Evolutionary conservation across 139 green algal genomes (phyloP), one percentile per base, ranked within the genome.

Genomic region (Volvox reticuliferus): DNA sequence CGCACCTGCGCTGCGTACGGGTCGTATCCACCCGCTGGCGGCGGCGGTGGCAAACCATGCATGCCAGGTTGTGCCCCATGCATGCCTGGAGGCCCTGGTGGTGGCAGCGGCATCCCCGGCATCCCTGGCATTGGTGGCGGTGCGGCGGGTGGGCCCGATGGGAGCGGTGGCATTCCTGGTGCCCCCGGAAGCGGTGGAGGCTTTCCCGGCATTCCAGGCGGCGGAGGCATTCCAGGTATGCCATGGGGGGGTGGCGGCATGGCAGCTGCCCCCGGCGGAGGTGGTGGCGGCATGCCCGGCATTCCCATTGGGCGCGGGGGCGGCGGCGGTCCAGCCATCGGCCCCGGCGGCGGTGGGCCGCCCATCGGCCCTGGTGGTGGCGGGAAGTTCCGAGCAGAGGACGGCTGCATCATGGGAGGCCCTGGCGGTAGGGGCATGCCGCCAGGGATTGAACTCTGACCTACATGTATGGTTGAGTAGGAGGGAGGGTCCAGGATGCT

Each of bases 1-100:
- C 36, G 67, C 83, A 93, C 90, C 83, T 93, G 90, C 1, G 76
- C 90, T 26, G 21, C 62, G 61, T 93, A 90, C 1, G 83, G 83
- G 65, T 91, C 90, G 76, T 93, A 93, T 0, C 84, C 83, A 22
- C 79, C 88, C 88, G 55, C 55, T 1, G 85, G 85, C 85, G 85
- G 85, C 44, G 85, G 85, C 19, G 67, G 89, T 55, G 37, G 89
- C 81, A 92, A 88, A 26, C 77, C 76, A 1, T 82, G 78, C 36
- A 65, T 65, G 37, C 62, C 63, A 2, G 88, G 88, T 44, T 79
- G 71, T 19, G 36, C 33, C 33, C 71, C 76, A 22, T 82, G 76
- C 32, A 36, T 36, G 24, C 61, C 32, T 24, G 79, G 88, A 44
- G 37, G 68, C 28, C 67, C 67, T 37, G 35, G 89, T 22, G 77